phyloP scores from a whole-genome alignment of 306 rosid species.

The Phaseolus lunatus region DNA sequence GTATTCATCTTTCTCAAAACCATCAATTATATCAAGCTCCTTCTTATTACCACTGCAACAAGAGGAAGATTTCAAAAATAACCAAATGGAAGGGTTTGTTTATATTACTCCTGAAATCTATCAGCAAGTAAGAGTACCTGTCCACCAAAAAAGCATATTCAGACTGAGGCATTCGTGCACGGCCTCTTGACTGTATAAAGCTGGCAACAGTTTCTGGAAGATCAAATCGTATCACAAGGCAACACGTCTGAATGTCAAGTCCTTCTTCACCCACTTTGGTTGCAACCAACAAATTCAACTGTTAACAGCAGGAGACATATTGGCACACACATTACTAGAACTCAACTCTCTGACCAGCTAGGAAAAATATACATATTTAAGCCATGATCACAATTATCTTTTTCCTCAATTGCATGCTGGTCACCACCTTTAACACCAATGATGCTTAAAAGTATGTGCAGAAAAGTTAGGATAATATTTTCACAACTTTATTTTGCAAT shows the following conservation, averaged over 20 bases:
- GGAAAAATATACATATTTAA: conserved; percentile 15
- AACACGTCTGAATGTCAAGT: conserved; percentile 97
- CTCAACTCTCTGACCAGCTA: conserved; percentile 36
- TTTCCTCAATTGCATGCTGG: background rate
- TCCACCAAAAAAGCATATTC: conserved; percentile 91
- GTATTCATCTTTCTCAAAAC: conserved; percentile 65
- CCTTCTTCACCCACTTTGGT: conserved; percentile 99
- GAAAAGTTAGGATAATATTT: conserved; percentile 27
- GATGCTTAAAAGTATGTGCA: conserved; percentile 27
- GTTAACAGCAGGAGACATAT: conserved; percentile 49
- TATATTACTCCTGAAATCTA: conserved; percentile 40
- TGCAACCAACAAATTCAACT: conserved; percentile 92
- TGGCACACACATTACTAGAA: conserved; percentile 31
- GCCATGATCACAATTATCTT: conserved; percentile 26
- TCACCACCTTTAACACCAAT: background rate
- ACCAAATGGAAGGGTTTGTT: conserved; percentile 23
- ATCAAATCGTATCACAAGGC: conserved; percentile 94
- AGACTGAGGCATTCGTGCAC: conserved; percentile 93
- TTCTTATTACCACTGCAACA: conserved; percentile 69
- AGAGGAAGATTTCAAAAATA: conserved; percentile 35
- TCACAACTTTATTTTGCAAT: background rate
- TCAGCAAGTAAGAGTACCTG: conserved; percentile 62
- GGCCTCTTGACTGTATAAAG: conserved; percentile 99
- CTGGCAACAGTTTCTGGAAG: conserved; percentile 98
- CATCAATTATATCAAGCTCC: conserved; percentile 69